A percentile compares a stretch with the other conserved stretches of the same genome.
Conservation (phyloP, 805 yeast genomes). For the Diddensiella transvaalensis region DNA sequence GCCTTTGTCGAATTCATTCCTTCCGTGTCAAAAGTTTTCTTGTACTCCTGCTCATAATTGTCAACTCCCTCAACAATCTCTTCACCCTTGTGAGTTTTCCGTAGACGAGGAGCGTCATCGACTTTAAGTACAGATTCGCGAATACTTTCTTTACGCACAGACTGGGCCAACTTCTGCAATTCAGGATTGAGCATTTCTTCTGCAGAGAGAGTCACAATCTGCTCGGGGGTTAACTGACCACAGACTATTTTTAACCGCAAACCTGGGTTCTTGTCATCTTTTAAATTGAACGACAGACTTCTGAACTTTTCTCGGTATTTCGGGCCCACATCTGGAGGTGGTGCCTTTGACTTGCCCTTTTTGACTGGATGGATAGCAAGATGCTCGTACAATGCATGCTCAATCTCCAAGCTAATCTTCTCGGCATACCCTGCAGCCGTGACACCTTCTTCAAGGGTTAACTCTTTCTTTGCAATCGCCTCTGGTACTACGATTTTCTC, state of each 20-base stretch:
- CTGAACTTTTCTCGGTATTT: slow-evolving; percentile 68
- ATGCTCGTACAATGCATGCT: slow-evolving; percentile 44
- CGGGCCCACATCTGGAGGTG: slow-evolving; percentile 33
- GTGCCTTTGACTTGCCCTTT: slow-evolving; percentile 18
- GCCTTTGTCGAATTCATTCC: slow-evolving; percentile 15
- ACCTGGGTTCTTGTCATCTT: slow-evolving; percentile 51
- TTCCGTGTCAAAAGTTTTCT: slow-evolving; percentile 17
- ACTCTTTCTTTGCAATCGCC: slow-evolving; percentile 27
- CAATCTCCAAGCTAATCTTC: slow-evolving; percentile 48
- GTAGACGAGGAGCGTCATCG: slow-evolving; percentile 58
- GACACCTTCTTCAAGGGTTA: slow-evolving; percentile 14
- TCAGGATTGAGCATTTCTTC: slow-evolving; percentile 80
- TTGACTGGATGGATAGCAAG: slow-evolving; percentile 29
- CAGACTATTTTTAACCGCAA: slow-evolving; percentile 57
- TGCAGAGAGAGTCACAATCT: slow-evolving; percentile 60
- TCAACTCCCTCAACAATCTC: slow-evolving; percentile 51
- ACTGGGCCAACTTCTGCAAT: slow-evolving; percentile 63
- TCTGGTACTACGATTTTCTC: slow-evolving; percentile 37
- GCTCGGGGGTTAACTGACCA: slow-evolving; percentile 49
- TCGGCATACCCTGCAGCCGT: slow-evolving; percentile 39
- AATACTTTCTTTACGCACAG: slow-evolving; percentile 65
- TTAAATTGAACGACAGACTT: slow-evolving; percentile 57
- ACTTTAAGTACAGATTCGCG: slow-evolving; percentile 63
- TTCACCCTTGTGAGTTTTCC: slow-evolving; percentile 86
- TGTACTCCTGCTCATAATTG: slow-evolving; percentile 25